Base-by-base conservation (phyloP, 129 eudicot genomes). In the Ambrosia trifida region DNA sequence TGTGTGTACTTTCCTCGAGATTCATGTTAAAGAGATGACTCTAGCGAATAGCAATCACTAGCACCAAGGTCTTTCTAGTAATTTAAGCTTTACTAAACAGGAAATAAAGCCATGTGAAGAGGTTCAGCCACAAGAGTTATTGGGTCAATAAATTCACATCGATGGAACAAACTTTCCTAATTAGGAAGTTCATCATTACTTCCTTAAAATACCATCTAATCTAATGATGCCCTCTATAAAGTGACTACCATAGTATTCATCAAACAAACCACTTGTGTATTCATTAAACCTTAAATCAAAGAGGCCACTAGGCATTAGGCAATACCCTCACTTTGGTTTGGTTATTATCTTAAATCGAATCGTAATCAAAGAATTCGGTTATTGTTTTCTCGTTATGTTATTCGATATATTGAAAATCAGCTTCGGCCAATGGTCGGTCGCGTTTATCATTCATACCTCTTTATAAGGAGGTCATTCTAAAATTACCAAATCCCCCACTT, bases 1-100 rank as follows among this genome's bases (percentile, higher is more conserved):
- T 75, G 31, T 68, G 38, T 30, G 7, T 20, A 36, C 56, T 52
- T 69, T 49, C 85, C 95, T 91, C 95, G 92, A 91, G 92, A 91
- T 91, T 89, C 83, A 87, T 81, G 91, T 59, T 13, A 13, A 31
- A 31, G 41, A 17, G 11, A 57, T 8, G 60, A 10, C 7, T 57
- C 24, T 52, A 17, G 58, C 58, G 7, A 52, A 52, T 52, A 52
- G 3, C 24, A n/a, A 52, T 52, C 36, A 57, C 64, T 4, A 28
- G 38, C 64, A 28, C 64, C 64, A 57, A 57, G 16, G 64, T 31
- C 11, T 31, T 31, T 11, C 36, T 56, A 28, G 63, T 57, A 57
- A 11, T 2, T 24, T 28, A 9, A 57, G 16, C 3, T 24, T 20
- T 24, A 56, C 62, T 3, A 56, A 56, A 56, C 5, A 8, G 35